Evolutionary conservation across 345 rosid genomes (phyloP), one percentile per base, ranked within the genome.

Genomic region (Hevea brasiliensis): DNA sequence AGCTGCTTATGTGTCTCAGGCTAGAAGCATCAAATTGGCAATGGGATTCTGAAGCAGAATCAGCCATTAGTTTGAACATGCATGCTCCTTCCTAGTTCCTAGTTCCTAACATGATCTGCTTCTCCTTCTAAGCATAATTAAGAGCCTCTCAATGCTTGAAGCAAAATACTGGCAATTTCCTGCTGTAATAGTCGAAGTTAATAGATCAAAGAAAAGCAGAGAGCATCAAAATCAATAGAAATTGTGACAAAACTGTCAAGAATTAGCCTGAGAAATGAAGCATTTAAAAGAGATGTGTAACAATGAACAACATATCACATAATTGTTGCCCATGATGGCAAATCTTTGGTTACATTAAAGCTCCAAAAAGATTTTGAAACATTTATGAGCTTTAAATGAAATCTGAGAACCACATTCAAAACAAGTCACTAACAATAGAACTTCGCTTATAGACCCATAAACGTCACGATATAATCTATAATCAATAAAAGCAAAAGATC

Each of bases 41-140:
- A 74, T 59, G 8, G 63, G 72, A 80, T 35, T 74, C 83, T 20
- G 80, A 65, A 66, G 72, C 67, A 35, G 78, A 72, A 81, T 72
- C 81, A 26, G 84, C 82, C 87, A 85, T 85, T 75, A 60, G 27
- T 73, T 54, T 62, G 27, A 74, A 51, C 72, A 76, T 35, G 40
- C 72, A 70, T 58, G 51, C 32, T 37, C 62, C 68, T 61, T 71
- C 37, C 37, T 32, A 32, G 37, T 32, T 32, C 37, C 2, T 4
- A 32, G 37, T 32, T 32, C 37, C 73, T 62, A 62, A n/a, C 14
- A 11, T 21, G 44, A 62, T 55, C 65, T 67, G 74, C 70, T 79
- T 68, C 70, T 55, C 53, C 72, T 37, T 40, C 24, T 58, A 42
- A 42, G 61, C 70, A 76, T 72, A 65, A 54, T 67, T 67, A 27